Percentiles rank a stretch among this genome's conserved stretches.
These are phyloP conservation scores for Chaetothyriales sp. DNA, from an alignment of 2,329 filamentous ascomycete species.

Conservation along the genomic window DNA sequence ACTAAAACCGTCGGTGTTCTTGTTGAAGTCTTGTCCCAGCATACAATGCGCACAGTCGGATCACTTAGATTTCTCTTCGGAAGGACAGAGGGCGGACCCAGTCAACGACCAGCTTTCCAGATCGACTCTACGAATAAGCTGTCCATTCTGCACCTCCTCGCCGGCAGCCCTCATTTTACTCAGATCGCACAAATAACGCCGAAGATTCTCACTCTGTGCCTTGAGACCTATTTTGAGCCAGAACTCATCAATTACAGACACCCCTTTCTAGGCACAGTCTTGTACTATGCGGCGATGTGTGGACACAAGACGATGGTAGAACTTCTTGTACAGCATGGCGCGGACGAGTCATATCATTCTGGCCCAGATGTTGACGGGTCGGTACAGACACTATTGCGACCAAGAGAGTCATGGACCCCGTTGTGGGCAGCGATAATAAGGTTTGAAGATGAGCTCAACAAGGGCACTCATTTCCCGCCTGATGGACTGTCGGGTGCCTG, in stretches of 20 bases:
- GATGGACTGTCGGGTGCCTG: not conserved
- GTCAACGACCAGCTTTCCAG: slow-evolving; percentile 1
- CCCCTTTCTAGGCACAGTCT: not conserved
- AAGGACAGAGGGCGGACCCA: not conserved
- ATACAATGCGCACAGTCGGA: slow-evolving; percentile 1
- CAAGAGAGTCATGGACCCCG: slow-evolving; percentile 1
- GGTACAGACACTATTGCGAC: slow-evolving; percentile 1
- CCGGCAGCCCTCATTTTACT: slow-evolving; percentile 1
- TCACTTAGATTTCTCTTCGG: slow-evolving; percentile 1
- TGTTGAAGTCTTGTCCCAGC: slow-evolving; percentile 2
- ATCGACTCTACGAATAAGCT: not conserved
- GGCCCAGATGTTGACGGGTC: slow-evolving; percentile 1
- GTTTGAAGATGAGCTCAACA: not conserved
- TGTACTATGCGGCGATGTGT: slow-evolving; percentile 2
- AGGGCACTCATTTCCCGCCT: slow-evolving; percentile 1
- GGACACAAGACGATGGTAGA: slow-evolving; percentile 5
- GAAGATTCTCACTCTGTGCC: slow-evolving; percentile 1
- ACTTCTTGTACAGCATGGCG: slow-evolving; percentile 6
- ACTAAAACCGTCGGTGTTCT: not conserved
- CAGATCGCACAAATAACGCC: slow-evolving; percentile 1
- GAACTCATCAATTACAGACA: slow-evolving; percentile 1
- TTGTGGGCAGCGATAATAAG: slow-evolving; percentile 1
- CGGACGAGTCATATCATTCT: slow-evolving; percentile 1
- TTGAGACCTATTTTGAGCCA: not conserved
- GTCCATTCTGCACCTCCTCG: slow-evolving; percentile 1